Evolutionary conservation across 495 filamentous ascomycete genomes (phyloP).

Genomic region (Daldinia vernicosa): DNA sequence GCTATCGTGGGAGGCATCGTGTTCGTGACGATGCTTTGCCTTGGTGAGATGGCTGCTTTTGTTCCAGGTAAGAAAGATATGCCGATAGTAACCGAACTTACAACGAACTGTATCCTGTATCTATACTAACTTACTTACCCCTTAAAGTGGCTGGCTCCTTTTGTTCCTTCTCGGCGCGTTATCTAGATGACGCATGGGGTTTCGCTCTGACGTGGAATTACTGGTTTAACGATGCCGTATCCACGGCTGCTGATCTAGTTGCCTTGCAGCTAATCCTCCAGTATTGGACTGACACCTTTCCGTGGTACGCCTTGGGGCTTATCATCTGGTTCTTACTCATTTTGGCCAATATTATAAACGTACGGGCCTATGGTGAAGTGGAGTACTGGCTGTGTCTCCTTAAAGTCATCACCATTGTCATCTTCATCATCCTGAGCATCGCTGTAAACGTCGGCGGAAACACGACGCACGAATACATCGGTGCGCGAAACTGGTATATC

Average conservation of each 20-base stretch:
- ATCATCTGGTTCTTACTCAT: conserved; percentile 71
- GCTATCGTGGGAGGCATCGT: conserved; percentile 67
- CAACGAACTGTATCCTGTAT: background rate
- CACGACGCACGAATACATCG: conserved; percentile 62
- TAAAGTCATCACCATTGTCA: conserved; percentile 72
- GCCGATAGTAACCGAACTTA: background rate
- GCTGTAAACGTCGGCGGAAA: conserved; percentile 68
- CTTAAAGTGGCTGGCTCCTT: conserved; percentile 67
- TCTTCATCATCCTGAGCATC: conserved; percentile 65
- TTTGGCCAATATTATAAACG: conserved; percentile 66
- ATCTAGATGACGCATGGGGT: conserved; percentile 69
- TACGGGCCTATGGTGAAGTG: conserved; percentile 70
- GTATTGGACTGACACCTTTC: conserved; percentile 67
- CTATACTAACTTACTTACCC: background rate
- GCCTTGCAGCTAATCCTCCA: conserved; percentile 71
- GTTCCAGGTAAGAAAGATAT: conserved; percentile 55
- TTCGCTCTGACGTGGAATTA: conserved; percentile 72
- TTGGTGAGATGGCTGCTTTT: conserved; percentile 71
- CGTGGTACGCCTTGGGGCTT: conserved; percentile 68
- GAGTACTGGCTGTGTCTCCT: conserved; percentile 71
- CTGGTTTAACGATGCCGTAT: conserved; percentile 57
- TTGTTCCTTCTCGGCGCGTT: conserved; percentile 70
- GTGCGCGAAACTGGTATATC: conserved; percentile 68
- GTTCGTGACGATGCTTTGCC: conserved; percentile 57
- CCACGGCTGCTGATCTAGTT: conserved; percentile 71